Base-by-base conservation (phyloP, 352 stramenopile genomes). In the Globisporangium uncinulatum region DNA sequence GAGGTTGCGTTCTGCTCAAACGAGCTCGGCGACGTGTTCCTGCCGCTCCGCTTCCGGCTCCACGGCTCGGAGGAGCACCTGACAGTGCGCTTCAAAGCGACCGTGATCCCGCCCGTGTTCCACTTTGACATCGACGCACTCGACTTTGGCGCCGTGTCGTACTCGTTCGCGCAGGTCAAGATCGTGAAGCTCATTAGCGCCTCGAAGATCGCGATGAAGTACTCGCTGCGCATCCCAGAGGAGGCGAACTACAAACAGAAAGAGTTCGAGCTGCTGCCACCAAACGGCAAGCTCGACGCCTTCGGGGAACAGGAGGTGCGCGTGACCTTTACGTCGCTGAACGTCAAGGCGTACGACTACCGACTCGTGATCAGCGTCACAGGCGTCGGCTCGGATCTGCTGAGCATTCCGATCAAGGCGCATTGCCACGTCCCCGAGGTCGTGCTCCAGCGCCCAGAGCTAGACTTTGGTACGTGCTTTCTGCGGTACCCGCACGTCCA, bases 51-150 rank as follows among this genome's bases (percentile, higher is more conserved):
- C 32, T 97, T 98, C 53, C 61, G 71, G 0, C 75, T 98, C 13
- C 70, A 89, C 13, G 95, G 94, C 0, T 97, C 86, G 3, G 79
- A 95, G 21, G 83, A 97, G 7, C 72, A 88, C 39, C 65, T 98
- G 1, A 58, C 52, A 17, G 85, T 83, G 55, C 82, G 86, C 6
- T 85, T 98, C 57, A 96, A 95, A 45, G 92, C 92, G 24, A 73
- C 73, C 14, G 89, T 98, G 36, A 93, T 98, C 39, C 92, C 89
- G 6, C 95, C 95, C 9, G 96, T 96, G 9, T 97, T 98, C 51
- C 81, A 94, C 46, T 97, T 98, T 41, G 83, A 98, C 55, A 62
- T 79, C 6, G 85, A 97, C 29, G 74, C 77, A 43, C 66, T 98
- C 32, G 89, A 98, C 55, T 98, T 98, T 65, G 94, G 93, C 29